Conservation (phyloP, 2,329 filamentous ascomycete species). For the Elsinoe batatas region DNA sequence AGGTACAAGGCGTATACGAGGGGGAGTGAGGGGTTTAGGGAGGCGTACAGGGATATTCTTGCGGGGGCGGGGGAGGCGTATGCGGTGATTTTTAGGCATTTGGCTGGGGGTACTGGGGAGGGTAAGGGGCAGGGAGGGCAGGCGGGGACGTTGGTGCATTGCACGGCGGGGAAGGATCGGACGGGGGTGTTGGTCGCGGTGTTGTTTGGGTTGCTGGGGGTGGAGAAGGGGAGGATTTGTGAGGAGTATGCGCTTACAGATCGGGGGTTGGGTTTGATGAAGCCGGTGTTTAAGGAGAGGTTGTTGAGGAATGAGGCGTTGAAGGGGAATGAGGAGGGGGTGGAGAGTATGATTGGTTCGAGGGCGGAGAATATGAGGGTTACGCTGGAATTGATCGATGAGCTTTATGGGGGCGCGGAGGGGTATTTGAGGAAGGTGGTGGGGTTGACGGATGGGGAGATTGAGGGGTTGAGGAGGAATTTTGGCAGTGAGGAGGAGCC, state of each 20-base stretch:
- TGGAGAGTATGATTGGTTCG: conserved; percentile 36
- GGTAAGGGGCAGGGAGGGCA: neutral
- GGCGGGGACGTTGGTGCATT: conserved; percentile 53
- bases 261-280: conserved; percentile 41
- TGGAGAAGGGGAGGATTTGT: conserved; percentile 50
- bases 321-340: conserved; percentile 35
- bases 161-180: conserved; percentile 68
- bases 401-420: conserved; percentile 54
- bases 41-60: conserved; percentile 55
- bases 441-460: conserved; percentile 46
- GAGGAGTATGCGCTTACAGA: conserved; percentile 61
- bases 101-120: conserved; percentile 36
- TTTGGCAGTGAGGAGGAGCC: conserved; percentile 23
- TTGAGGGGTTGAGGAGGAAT: conserved; percentile 45
- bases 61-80: conserved; percentile 44
- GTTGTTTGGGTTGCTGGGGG: conserved; percentile 53
- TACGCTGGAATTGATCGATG: conserved; percentile 45
- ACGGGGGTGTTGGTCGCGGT: conserved; percentile 62
- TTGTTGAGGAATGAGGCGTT: conserved; percentile 45
- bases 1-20: conserved; percentile 52
- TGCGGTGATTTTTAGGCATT: conserved; percentile 50
- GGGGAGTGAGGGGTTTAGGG: conserved; percentile 50
- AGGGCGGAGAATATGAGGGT: conserved; percentile 43
- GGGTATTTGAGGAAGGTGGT: conserved; percentile 51
- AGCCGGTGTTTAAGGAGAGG: conserved; percentile 40